Evolutionary conservation across 495 filamentous ascomycete genomes (phyloP).

Genomic region (Penicillium desertorum): DNA sequence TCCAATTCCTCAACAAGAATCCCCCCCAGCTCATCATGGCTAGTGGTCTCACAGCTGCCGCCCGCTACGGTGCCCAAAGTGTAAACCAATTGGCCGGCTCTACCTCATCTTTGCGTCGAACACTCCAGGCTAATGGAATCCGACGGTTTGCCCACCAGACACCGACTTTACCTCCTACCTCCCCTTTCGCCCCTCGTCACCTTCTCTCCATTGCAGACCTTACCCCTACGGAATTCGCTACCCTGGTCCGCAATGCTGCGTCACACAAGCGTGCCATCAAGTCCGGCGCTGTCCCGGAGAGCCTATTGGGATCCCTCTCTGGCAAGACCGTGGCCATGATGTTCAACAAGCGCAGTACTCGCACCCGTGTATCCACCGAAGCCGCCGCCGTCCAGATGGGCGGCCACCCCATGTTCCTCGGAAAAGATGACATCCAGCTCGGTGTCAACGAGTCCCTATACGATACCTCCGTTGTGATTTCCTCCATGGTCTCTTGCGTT

Average conservation of each 20-base stretch:
- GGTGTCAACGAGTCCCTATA: conserved; percentile 92
- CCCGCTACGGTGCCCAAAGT: conserved; percentile 46
- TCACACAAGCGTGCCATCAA: conserved; percentile 76
- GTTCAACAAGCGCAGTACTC: conserved; percentile 92
- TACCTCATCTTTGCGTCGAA: conserved; percentile 35
- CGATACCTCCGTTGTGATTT: conserved; percentile 86
- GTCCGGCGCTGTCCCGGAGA: conserved; percentile 59
- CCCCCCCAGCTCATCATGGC: conserved; percentile 29
- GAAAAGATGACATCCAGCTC: conserved; percentile 91
- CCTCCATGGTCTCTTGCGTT: conserved; percentile 87
- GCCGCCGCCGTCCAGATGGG: conserved; percentile 77
- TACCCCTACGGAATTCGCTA: conserved; percentile 71
- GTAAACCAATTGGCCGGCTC: conserved; percentile 37
- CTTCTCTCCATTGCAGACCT: conserved; percentile 89
- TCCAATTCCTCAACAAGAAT: conserved; percentile 2
- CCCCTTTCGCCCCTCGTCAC: conserved; percentile 67
- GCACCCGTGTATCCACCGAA: conserved; percentile 91
- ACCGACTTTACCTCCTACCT: conserved; percentile 38
- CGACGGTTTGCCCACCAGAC: conserved; percentile 42
- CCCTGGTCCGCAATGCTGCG: conserved; percentile 77
- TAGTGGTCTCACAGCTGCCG: conserved; percentile 52
- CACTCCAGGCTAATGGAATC: conserved; percentile 34
- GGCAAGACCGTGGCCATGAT: conserved; percentile 90
- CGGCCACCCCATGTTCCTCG: conserved; percentile 94
- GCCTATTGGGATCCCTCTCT: conserved; percentile 54